Base-by-base conservation (phyloP, 2,329 filamentous ascomycete species). In the Leptodontidium sp. region DNA sequence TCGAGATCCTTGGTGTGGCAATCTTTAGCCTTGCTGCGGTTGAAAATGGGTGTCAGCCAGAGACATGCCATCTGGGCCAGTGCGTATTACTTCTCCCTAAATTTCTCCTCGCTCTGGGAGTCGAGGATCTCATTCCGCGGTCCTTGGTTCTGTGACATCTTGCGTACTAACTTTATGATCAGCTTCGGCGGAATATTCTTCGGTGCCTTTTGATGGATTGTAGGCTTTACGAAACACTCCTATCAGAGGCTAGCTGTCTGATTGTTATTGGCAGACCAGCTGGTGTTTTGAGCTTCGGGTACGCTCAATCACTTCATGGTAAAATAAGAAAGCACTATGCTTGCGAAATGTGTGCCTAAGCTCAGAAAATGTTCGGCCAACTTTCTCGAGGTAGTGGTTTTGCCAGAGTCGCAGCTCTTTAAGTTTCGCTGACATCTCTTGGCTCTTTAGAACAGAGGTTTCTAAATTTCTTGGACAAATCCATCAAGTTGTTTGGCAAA, bases 11-110 rank as follows among this genome's bases (percentile, higher is more conserved):
- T 38, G 47, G 47, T 9, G 17, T 45, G 5, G 49, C 35, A 17
- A 7, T 43, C n/a, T 55, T 21, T 29, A 53, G 52, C 17, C 38
- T 64, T n/a, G 24, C n/a, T 26, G 21, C 50, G 15, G 29, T 40
- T 12, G 21, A 64, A 7, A 55, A 55, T 29, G 45, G 17, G 29
- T 64, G 35, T 49, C 40, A 40, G 21, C 61, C 59, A 9, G 26
- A 32, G 15, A 21, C 35, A n/a, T 24, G 59, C 3, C 59, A 62
- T 21, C n/a, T 62, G 29, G 45, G 59, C n/a, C 59, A 62, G 45
- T 47, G n/a, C 14, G 45, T 47, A 47, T 17, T 40, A 47, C 15
- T 12, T 47, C n/a, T n/a, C n/a, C n/a, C 12, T 12, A 47, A 8
- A n/a, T 2, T 2, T n/a, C 8, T 47, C 12, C 15, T n/a, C 11